Percentiles rank a stretch among this genome's conserved stretches.
These are phyloP conservation scores for Didymella keratinophila DNA, from an alignment of 2,329 filamentous ascomycete genomes.

Conservation along the genomic window DNA sequence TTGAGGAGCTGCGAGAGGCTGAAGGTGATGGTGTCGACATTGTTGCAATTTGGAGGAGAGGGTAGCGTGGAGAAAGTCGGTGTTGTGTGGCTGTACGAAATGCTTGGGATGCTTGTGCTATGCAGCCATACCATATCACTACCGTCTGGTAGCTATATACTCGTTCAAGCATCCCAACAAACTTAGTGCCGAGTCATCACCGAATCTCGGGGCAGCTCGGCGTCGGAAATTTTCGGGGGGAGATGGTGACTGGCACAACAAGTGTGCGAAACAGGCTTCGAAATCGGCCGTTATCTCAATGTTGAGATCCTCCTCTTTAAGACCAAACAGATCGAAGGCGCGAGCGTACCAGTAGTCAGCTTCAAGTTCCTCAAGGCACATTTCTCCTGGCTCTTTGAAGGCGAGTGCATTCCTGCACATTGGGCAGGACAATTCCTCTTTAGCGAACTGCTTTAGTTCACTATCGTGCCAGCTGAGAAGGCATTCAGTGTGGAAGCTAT, in stretches of 20 bases:
- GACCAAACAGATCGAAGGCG: neutral
- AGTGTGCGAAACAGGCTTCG: neutral
- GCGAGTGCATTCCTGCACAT: neutral
- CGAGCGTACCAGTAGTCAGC: neutral
- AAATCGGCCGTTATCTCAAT: neutral
- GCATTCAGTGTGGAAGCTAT: neutral
- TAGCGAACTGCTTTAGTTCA: neutral
- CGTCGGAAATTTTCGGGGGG: constrained; percentile 9
- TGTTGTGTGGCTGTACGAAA: neutral
- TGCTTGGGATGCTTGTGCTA: constrained; percentile 3
- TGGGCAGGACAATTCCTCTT: neutral
- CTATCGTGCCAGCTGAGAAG: neutral
- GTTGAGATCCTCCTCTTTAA: neutral
- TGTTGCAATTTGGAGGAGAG: neutral
- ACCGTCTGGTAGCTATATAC: constrained; percentile 3
- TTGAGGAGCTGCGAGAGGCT: constrained; percentile 15
- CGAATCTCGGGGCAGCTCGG: constrained; percentile 16
- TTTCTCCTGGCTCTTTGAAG: too few relatives aligned
- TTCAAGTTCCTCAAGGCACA: neutral
- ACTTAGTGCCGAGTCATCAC: constrained; percentile 12
- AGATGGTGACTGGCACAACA: neutral
- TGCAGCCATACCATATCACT: constrained; percentile 1
- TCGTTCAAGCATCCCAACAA: constrained; percentile 5
- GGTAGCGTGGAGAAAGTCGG: neutral
- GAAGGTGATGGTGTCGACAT: constrained; percentile 16